Percentiles rank a stretch among this genome's conserved stretches.
phyloP scores from a whole-genome alignment of 1,284 basidiomycete species.

The Coniferiporia sulphurascens region DNA sequence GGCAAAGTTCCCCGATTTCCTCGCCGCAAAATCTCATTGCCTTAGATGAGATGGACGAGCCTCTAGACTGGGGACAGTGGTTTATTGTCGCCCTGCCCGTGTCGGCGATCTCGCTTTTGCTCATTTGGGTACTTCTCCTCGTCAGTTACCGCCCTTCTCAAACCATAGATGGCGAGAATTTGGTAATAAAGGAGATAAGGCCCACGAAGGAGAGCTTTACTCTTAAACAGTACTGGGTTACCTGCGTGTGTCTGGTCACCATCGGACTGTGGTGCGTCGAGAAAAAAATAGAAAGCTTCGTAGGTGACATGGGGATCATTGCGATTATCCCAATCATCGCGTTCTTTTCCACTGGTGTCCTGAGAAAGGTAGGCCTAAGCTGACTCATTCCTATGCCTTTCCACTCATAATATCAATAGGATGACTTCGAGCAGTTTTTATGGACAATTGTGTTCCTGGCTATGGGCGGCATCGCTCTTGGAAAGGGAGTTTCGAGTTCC shows the following conservation, averaged over 20 bases:
- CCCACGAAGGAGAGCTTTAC: constrained; percentile 80
- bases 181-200: constrained; percentile 80
- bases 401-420: constrained; percentile 39
- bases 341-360: constrained; percentile 92
- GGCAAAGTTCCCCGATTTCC: constrained; percentile 90
- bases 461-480: constrained; percentile 98
- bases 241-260: constrained; percentile 79
- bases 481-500: constrained; percentile 89
- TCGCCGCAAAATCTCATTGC: constrained; percentile 98
- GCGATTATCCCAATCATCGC: constrained; percentile 91
- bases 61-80: constrained; percentile 89
- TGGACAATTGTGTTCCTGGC: constrained; percentile 94
- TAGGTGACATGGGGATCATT: constrained; percentile 98
- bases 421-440: constrained; percentile 91
- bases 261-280: constrained; percentile 92
- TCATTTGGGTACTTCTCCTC: constrained; percentile 91
- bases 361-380: constrained; percentile 73
- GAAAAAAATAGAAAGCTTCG: constrained; percentile 68
- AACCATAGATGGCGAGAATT: constrained; percentile 69
- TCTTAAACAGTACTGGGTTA: constrained; percentile 87
- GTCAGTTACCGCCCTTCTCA: constrained; percentile 73
- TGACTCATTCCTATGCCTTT: constrained; percentile 5
- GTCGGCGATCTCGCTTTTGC: constrained; percentile 75
- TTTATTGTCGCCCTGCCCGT: constrained; percentile 94
- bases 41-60: constrained; percentile 81